phyloP scores from a whole-genome alignment of 495 filamentous ascomycete species.

The Aspergillus carlsbadensis region DNA sequence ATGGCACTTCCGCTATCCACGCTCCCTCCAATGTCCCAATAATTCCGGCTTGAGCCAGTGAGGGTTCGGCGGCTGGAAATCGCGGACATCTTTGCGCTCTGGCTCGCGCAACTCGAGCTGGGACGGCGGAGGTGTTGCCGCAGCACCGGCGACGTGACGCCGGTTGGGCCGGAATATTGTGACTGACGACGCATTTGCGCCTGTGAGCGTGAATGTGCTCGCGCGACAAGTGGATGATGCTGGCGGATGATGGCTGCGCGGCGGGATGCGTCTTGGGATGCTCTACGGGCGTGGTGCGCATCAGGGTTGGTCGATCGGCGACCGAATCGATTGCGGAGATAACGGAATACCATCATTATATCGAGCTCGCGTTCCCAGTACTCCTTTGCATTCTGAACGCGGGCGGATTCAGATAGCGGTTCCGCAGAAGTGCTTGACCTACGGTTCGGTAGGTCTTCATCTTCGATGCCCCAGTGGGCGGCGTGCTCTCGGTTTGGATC shows the following conservation, averaged over 20 bases:
- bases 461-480: slow-evolving; percentile 68
- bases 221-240: slow-evolving; percentile 78
- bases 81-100: slow-evolving; percentile 66
- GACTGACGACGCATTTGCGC: slow-evolving; percentile 53
- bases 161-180: slow-evolving; percentile 42
- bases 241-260: slow-evolving; percentile 80
- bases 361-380: slow-evolving; percentile 91
- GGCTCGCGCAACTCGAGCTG: slow-evolving; percentile 72
- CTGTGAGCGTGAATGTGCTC: slow-evolving; percentile 44
- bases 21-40: slow-evolving; percentile 84
- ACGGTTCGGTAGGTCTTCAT: slow-evolving; percentile 41
- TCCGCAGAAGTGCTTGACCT: slow-evolving; percentile 24
- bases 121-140: slow-evolving; percentile 51
- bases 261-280: slow-evolving; percentile 63
- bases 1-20: slow-evolving; percentile 71
- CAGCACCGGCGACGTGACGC: slow-evolving; percentile 40
- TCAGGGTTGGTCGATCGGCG: slow-evolving; percentile 37
- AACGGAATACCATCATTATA: slow-evolving; percentile 83
- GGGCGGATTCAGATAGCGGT: slow-evolving; percentile 31
- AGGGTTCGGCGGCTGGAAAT: slow-evolving; percentile 53
- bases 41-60: slow-evolving; percentile 66
- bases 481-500: slow-evolving; percentile 48
- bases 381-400: slow-evolving; percentile 51
- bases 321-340: slow-evolving; percentile 74
- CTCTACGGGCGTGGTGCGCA: slow-evolving; percentile 33